A percentile compares a stretch with the other conserved stretches of the same genome.
Conservation (phyloP, 768 basidiomycete species). For the Suillus spraguei region DNA sequence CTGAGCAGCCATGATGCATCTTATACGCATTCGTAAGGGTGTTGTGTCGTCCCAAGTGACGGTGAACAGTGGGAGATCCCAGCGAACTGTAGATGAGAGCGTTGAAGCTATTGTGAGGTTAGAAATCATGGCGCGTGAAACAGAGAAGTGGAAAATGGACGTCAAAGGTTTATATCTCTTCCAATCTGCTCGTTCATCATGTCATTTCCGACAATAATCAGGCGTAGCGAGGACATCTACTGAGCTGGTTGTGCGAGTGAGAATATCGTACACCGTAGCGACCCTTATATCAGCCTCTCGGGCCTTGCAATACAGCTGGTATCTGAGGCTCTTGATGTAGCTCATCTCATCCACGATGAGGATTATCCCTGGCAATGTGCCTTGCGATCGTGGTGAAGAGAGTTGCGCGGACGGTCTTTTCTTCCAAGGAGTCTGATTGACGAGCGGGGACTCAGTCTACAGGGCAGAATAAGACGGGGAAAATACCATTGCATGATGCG, state of each 20-base stretch:
- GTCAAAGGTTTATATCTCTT: slow-evolving; percentile 67
- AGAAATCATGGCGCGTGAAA: background rate
- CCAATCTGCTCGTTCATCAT: slow-evolving; percentile 51
- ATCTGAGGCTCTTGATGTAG: too few relatives aligned
- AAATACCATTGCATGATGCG: too few relatives aligned
- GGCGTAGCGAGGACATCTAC: slow-evolving; percentile 65
- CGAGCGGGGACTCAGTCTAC: too few relatives aligned
- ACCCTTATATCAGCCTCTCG: too few relatives aligned
- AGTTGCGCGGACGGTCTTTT: too few relatives aligned
- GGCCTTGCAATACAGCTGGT: too few relatives aligned
- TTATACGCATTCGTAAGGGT: slow-evolving; percentile 75
- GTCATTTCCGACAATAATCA: slow-evolving; percentile 79
- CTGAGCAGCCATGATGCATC: slow-evolving; percentile 71
- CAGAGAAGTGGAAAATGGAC: slow-evolving; percentile 38
- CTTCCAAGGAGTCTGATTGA: too few relatives aligned
- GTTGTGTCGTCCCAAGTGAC: slow-evolving; percentile 73
- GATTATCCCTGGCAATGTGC: too few relatives aligned
- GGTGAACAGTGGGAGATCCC: slow-evolving; percentile 96
- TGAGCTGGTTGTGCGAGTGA: background rate
- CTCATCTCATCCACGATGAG: too few relatives aligned
- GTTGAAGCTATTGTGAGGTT: slow-evolving; percentile 12
- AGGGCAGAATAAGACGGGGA: too few relatives aligned
- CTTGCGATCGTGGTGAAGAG: too few relatives aligned
- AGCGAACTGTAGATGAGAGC: slow-evolving; percentile 94
- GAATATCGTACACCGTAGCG: too few relatives aligned